Base-by-base conservation (phyloP, 176 grass and related monocot genomes). In the Guadua angustifolia region DNA sequence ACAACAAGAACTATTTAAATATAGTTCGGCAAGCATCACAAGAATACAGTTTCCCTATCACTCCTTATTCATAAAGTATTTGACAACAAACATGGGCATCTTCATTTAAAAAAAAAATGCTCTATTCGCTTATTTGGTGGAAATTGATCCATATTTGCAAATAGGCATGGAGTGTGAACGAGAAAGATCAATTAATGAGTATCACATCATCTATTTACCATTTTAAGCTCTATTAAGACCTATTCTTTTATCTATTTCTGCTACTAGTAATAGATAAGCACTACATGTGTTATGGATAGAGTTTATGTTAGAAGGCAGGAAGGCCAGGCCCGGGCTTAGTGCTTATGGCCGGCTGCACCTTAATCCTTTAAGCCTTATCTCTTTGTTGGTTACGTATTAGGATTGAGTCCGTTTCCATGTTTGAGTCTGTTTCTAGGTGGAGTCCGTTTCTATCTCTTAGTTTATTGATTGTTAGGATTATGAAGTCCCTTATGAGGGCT, bases 21-120 rank as follows among this genome's bases (percentile, higher is more conserved):
- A 77, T 69, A 16, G 40, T 44, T 66, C 58, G 43, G 69, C 18
- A 74, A 83, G 52, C 24, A 39, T 17, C 24, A 42, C 12, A 49
- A 42, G n/a, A 43, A 82, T 44, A 63, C 44, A 50, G 32, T 71
- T 76, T 75, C 60, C 6, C 0, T 24, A 47, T 77, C 79, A 59
- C 60, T 46, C 29, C n/a, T n/a, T 79, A 49, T 40, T 60, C 16
- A 3, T 79, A 50, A 47, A 79, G 44, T 71, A 24, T 47, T 25
- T 26, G 43, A 26, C 52, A 40, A 36, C 21, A 76, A 58, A 58
- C 35, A 58, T 40, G 33, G 10, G 73, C 29, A 40, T 42, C 51
- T 36, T 76, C 73, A 76, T 7, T 24, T n/a, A 5, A n/a, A 60
- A 21, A 3, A 62, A 9, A 3, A 17, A 46, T 61, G 4, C 10